These are phyloP conservation scores for Pythium periplocum DNA, from an alignment of 352 stramenopile genomes.

Conservation along the genomic window DNA sequence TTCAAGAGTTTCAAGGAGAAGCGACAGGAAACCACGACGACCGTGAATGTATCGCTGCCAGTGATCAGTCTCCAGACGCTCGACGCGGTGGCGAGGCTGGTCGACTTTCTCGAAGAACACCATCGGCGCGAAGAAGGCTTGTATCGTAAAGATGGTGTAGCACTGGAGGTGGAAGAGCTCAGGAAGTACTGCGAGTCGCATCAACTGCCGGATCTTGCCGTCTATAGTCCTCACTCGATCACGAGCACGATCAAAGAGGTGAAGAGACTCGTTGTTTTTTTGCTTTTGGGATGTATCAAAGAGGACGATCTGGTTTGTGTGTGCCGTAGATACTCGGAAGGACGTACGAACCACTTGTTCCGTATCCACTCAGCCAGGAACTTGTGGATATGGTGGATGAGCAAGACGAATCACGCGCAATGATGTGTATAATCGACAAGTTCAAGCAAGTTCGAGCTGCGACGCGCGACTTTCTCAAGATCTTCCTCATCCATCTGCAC, in stretches of 20 bases:
- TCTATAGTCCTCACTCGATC: slow-evolving; percentile 42
- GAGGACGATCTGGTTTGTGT: no score
- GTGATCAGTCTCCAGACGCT: slow-evolving; percentile 31
- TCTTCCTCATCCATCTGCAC: slow-evolving; percentile 43
- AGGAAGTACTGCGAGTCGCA: not conserved
- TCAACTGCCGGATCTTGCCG: slow-evolving; percentile 27
- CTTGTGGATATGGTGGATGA: slow-evolving; percentile 22
- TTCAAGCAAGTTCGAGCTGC: slow-evolving; percentile 31
- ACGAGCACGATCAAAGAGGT: slow-evolving; percentile 38
- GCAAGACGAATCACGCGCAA: slow-evolving; percentile 1
- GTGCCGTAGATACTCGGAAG: slow-evolving; percentile 26
- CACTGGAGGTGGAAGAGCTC: not conserved
- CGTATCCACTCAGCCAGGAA: slow-evolving; percentile 25
- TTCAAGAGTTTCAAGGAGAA: slow-evolving; percentile 7
- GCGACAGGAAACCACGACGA: not conserved
- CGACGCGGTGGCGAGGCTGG: slow-evolving; percentile 25
- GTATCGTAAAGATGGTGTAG: slow-evolving; percentile 30
- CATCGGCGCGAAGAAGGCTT: slow-evolving; percentile 39
- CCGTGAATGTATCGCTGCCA: slow-evolving; percentile 1
- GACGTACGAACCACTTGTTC: slow-evolving; percentile 35
- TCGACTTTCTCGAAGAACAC: slow-evolving; percentile 43
- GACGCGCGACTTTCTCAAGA: slow-evolving; percentile 38
- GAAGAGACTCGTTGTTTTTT: not conserved
- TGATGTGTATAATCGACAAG: slow-evolving; percentile 13
- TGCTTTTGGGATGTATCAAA: no score